phyloP scores from a whole-genome alignment of 176 grass and related monocot genomes.

The Avena atlantica region DNA sequence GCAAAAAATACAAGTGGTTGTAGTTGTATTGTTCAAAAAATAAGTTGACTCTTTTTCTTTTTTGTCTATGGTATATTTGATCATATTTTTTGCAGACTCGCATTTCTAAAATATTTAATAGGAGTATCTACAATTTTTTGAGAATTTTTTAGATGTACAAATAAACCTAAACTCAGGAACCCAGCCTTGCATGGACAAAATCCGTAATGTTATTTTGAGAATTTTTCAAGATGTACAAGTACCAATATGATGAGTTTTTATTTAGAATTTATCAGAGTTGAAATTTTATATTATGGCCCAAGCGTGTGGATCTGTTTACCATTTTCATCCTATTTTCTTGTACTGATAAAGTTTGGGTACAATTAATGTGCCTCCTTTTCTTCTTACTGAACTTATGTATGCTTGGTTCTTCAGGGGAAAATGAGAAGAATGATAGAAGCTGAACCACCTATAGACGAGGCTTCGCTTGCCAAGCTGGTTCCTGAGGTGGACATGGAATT shows the following conservation, averaged over 20 bases:
- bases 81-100: not conserved
- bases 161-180: too few relatives aligned
- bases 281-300: constrained; percentile 1
- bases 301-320: not conserved
- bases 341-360: not conserved
- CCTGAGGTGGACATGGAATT: constrained; percentile 88
- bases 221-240: not conserved
- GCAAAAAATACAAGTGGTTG: not conserved
- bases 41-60: not conserved
- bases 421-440: constrained; percentile 97
- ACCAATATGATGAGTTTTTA: not conserved
- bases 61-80: not conserved
- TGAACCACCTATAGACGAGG: constrained; percentile 76
- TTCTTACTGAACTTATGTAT: constrained; percentile 33
- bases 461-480: constrained; percentile 74
- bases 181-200: too few relatives aligned
- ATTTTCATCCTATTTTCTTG: constrained; percentile 18
- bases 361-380: constrained; percentile 1
- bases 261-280: not conserved
- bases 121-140: not conserved
- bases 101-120: not conserved
- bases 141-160: not conserved
- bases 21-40: not conserved
- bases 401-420: constrained; percentile 71
- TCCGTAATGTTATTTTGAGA: too few relatives aligned